Percentiles rank a stretch among this genome's conserved stretches.
Evolutionary conservation across 1,284 basidiomycete species (phyloP).

Genomic region (Naganishia albida): DNA sequence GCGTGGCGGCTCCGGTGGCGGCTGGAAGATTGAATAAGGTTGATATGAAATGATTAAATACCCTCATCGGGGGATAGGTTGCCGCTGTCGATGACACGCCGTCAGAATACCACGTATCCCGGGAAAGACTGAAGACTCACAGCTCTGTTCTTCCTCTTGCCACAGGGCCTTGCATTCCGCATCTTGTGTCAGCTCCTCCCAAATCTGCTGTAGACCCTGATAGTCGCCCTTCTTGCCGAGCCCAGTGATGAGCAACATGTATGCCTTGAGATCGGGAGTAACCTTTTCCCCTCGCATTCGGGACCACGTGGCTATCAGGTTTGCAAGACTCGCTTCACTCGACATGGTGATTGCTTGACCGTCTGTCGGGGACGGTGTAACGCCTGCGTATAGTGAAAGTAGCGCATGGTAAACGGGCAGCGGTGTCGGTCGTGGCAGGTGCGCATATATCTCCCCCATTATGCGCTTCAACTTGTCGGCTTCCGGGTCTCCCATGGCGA

Average conservation of each 20-base stretch:
- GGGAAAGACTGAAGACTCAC: not conserved
- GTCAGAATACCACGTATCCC: not conserved
- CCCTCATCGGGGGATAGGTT: constrained; percentile 45
- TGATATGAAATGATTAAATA: constrained; percentile 50
- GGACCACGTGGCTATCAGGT: constrained; percentile 42
- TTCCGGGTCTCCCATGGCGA: not conserved
- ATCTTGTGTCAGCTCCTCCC: constrained; percentile 47
- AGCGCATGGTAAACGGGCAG: constrained; percentile 34
- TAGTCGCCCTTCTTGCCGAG: constrained; percentile 47
- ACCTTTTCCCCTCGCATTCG: constrained; percentile 37
- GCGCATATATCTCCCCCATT: constrained; percentile 22
- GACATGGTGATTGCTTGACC: constrained; percentile 3
- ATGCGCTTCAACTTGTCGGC: not conserved
- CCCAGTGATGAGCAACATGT: constrained; percentile 48
- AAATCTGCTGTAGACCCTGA: constrained; percentile 39
- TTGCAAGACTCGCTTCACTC: constrained; percentile 20
- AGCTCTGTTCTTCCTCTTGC: constrained; percentile 23
- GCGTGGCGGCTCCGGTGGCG: constrained; percentile 34
- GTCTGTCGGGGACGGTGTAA: not conserved
- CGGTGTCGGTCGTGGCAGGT: constrained; percentile 35
- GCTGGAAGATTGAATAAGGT: constrained; percentile 42
- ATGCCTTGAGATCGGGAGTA: constrained; percentile 46
- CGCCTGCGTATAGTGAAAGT: constrained; percentile 20
- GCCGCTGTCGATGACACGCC: not conserved
- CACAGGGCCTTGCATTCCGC: constrained; percentile 38